Evolutionary conservation across 139 green algal genomes (phyloP).

Genomic region (Tetradesmus lagerheimii): DNA sequence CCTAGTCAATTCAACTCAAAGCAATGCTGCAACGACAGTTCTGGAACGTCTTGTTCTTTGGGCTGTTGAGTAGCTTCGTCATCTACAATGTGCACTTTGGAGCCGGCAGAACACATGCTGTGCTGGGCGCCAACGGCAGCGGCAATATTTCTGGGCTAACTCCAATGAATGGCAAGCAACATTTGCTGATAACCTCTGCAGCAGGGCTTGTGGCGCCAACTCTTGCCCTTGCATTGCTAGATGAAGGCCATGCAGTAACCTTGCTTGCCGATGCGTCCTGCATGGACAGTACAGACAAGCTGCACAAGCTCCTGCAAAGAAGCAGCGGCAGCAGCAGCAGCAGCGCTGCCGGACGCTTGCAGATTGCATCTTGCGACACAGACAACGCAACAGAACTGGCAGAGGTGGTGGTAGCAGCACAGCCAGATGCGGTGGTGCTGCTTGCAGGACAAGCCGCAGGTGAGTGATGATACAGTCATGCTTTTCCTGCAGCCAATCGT

Average conservation of each 20-base stretch:
- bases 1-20: too few species aligned
- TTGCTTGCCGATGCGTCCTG: neutral
- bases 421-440: neutral
- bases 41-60: constrained; percentile 39
- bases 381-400: neutral
- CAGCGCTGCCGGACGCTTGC: neutral
- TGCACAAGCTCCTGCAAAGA: neutral
- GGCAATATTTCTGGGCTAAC: neutral
- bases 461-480: neutral
- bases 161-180: neutral
- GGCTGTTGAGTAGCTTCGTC: neutral
- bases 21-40: constrained; percentile 22
- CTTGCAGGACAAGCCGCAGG: neutral
- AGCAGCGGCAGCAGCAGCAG: neutral
- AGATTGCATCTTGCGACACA: neutral
- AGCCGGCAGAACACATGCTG: neutral
- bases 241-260: constrained; percentile 34
- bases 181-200: neutral
- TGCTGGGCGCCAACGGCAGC: neutral
- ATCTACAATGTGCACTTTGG: constrained; percentile 23
- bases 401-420: neutral
- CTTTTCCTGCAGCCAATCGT: too few species aligned
- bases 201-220: neutral
- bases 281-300: neutral
- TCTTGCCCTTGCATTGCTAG: constrained; percentile 13